phyloP scores from a whole-genome alignment of 148 eudicot species.

The Talinum fruticosum region DNA sequence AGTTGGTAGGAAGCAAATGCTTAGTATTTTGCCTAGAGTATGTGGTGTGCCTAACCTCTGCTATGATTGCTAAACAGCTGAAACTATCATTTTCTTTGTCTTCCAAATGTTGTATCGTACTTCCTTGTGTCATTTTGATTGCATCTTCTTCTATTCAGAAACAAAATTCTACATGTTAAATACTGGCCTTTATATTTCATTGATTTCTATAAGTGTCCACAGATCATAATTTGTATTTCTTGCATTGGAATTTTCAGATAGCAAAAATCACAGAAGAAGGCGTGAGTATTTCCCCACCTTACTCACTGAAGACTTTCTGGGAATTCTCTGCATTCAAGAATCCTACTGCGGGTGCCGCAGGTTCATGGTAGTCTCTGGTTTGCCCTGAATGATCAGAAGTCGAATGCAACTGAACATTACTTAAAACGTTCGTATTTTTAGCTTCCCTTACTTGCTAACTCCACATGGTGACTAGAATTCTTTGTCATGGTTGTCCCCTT shows the following conservation, averaged over 20 bases:
- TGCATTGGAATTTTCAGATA: slow-evolving; percentile 44
- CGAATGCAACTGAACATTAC: slow-evolving; percentile 15
- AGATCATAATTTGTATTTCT: slow-evolving; percentile 7
- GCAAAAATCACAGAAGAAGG: slow-evolving; percentile 85
- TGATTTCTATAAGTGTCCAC: not conserved
- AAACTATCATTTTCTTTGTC: too few species aligned
- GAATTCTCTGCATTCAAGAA: slow-evolving; percentile 64
- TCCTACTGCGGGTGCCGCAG: slow-evolving; percentile 75
- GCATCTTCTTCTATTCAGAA: not conserved
- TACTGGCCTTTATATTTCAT: not conserved
- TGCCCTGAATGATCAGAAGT: slow-evolving; percentile 4
- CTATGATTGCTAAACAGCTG: not conserved
- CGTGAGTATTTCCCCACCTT: slow-evolving; percentile 58
- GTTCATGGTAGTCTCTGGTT: slow-evolving; percentile 60
- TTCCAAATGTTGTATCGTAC: too few species aligned
- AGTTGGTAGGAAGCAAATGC: not conserved
- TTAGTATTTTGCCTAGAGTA: not conserved
- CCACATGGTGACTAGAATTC: slow-evolving; percentile 11
- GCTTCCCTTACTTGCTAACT: slow-evolving; percentile 12
- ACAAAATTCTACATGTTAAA: not conserved
- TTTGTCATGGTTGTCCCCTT: not conserved
- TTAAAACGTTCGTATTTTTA: slow-evolving; percentile 24
- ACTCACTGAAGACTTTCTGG: slow-evolving; percentile 80
- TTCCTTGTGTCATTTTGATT: not conserved
- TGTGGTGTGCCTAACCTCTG: not conserved